Conservation (phyloP, 2,329 filamentous ascomycete genomes). For the Arachnopeziza araneosa region DNA sequence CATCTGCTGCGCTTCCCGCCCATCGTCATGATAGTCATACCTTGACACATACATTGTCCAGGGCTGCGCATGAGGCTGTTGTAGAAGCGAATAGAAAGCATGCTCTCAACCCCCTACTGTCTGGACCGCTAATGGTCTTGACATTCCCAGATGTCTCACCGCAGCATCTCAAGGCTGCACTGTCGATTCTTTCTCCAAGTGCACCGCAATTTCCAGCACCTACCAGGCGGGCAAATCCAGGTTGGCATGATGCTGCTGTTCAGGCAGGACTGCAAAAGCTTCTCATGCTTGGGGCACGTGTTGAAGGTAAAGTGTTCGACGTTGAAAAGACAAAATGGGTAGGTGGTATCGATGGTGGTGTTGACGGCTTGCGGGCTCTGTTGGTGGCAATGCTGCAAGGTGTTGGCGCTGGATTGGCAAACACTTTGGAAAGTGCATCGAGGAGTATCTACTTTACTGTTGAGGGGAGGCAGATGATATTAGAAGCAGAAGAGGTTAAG, state of each 20-base stretch:
- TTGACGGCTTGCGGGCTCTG: slow-evolving; percentile 75
- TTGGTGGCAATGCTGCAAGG: slow-evolving; percentile 76
- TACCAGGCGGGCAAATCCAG: slow-evolving; percentile 66
- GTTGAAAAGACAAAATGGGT: slow-evolving; percentile 53
- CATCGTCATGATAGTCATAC: slow-evolving; percentile 14
- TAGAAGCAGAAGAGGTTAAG: slow-evolving; percentile 61
- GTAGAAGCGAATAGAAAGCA: slow-evolving; percentile 44
- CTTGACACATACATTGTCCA: slow-evolving; percentile 55
- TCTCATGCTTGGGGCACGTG: slow-evolving; percentile 75
- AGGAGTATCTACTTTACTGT: slow-evolving; percentile 84
- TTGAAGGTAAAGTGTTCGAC: slow-evolving; percentile 60
- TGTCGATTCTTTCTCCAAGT: slow-evolving; percentile 71
- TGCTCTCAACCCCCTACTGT: slow-evolving; percentile 68
- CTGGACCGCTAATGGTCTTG: slow-evolving; percentile 74
- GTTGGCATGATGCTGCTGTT: slow-evolving; percentile 73
- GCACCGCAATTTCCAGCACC: slow-evolving; percentile 72
- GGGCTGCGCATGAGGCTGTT: slow-evolving; percentile 30
- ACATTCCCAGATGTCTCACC: slow-evolving; percentile 80
- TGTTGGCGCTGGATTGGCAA: slow-evolving; percentile 71
- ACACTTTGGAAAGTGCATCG: slow-evolving; percentile 70
- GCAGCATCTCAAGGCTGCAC: slow-evolving; percentile 72
- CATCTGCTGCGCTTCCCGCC: slow-evolving; percentile 12
- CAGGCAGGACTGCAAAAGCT: slow-evolving; percentile 84
- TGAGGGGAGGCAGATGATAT: slow-evolving; percentile 71
- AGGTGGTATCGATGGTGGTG: slow-evolving; percentile 71